Evolutionary conservation across 495 filamentous ascomycete species (phyloP).

Genomic region (Talaromyces proteolyticus): DNA sequence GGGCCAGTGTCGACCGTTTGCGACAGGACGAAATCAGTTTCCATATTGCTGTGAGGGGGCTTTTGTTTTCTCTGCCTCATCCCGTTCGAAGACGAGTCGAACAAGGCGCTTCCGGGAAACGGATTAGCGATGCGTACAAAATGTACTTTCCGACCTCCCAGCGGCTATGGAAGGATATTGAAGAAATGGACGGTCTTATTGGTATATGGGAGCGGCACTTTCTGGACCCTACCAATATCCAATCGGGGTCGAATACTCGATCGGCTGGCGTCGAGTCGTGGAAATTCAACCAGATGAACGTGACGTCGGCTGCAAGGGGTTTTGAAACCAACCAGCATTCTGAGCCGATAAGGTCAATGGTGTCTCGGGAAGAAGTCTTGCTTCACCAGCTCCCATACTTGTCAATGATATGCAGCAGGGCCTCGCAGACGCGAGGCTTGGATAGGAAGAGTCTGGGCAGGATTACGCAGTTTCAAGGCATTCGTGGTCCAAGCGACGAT

Average conservation of each 20-base stretch:
- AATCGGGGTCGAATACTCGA: slow-evolving; percentile 26
- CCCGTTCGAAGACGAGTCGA: slow-evolving; percentile 65
- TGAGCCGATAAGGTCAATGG: slow-evolving; percentile 30
- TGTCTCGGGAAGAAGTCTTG: slow-evolving; percentile 66
- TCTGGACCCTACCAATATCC: slow-evolving; percentile 17
- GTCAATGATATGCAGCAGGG: slow-evolving; percentile 46
- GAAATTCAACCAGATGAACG: slow-evolving; percentile 19
- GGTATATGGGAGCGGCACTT: slow-evolving; percentile 54
- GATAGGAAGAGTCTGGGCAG: slow-evolving; percentile 60
- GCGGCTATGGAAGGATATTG: slow-evolving; percentile 68
- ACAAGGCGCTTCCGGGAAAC: slow-evolving; percentile 16
- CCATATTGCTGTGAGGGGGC: slow-evolving; percentile 76
- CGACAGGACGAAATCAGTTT: slow-evolving; percentile 91
- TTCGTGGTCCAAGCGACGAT: slow-evolving; percentile 35
- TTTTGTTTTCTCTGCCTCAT: slow-evolving; percentile 75
- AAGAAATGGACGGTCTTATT: slow-evolving; percentile 69
- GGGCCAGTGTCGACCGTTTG: slow-evolving; percentile 59
- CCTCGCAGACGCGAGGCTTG: slow-evolving; percentile 39
- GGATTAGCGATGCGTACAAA: slow-evolving; percentile 54
- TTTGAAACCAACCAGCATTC: slow-evolving; percentile 24
- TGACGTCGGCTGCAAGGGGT: slow-evolving; percentile 5
- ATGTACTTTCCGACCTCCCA: slow-evolving; percentile 85
- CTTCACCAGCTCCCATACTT: slow-evolving; percentile 85
- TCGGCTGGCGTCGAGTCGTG: slow-evolving; percentile 26
- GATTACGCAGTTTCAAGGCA: slow-evolving; percentile 61